These are phyloP conservation scores for Sanghuangporus weigelae DNA, from an alignment of 1,284 basidiomycete genomes.

Conservation along the genomic window DNA sequence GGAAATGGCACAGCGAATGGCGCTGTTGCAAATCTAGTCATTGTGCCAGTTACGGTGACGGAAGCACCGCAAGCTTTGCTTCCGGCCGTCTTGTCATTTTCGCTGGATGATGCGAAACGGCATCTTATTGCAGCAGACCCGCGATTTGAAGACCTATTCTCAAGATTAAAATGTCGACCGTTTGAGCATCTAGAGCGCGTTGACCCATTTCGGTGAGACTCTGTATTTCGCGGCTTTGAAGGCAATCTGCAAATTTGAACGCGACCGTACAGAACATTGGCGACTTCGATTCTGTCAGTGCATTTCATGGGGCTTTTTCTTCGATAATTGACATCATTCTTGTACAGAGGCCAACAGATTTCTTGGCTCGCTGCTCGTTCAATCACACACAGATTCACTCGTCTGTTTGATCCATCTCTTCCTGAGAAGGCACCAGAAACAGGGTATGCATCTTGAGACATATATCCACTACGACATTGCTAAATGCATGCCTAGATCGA, in stretches of 20 bases:
- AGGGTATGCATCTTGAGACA: constrained; percentile 23
- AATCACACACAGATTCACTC: constrained; percentile 79
- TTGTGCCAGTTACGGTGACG: neutral
- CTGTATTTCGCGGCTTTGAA: neutral
- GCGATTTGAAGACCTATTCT: constrained; percentile 70
- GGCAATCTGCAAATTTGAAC: neutral
- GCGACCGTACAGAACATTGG: constrained; percentile 34
- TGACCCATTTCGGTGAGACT: constrained; percentile 65
- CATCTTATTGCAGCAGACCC: constrained; percentile 67
- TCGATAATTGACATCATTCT: neutral
- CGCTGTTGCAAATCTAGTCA: neutral
- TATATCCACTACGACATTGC: neutral
- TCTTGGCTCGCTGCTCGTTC: constrained; percentile 86
- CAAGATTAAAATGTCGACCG: constrained; percentile 61
- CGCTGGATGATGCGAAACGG: constrained; percentile 64
- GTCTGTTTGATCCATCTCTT: constrained; percentile 66
- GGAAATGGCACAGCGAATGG: neutral
- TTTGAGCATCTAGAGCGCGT: constrained; percentile 68
- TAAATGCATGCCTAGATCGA: constrained; percentile 15
- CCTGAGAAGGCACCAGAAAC: constrained; percentile 59
- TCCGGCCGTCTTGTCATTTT: constrained; percentile 67
- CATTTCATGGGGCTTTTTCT: neutral
- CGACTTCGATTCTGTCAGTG: constrained; percentile 50
- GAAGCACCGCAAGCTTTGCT: constrained; percentile 31
- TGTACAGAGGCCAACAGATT: constrained; percentile 76